Evolutionary conservation across 345 rosid species (phyloP).

Genomic region (Firmiana major): DNA sequence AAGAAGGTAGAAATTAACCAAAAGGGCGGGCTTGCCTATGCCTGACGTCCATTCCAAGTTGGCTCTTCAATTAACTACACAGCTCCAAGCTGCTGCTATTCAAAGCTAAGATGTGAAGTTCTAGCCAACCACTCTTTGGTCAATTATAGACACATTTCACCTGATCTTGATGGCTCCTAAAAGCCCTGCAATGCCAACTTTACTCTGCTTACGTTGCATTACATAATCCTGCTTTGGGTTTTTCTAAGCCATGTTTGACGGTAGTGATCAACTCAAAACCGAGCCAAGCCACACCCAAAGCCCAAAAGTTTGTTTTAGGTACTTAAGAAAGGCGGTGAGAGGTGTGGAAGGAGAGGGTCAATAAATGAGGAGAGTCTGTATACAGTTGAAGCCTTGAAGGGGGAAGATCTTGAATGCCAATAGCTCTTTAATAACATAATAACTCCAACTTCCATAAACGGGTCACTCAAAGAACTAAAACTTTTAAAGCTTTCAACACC

Average conservation of each 20-base stretch:
- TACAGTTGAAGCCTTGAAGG: constrained; percentile 36
- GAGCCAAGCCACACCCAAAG: constrained; percentile 19
- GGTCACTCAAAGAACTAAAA: constrained; percentile 30
- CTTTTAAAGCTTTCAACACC: constrained; percentile 15
- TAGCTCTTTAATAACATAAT: constrained; percentile 29
- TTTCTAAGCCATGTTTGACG: background rate
- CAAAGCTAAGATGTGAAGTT: constrained; percentile 12
- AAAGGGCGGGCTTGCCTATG: constrained; percentile 23
- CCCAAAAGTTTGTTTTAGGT: background rate
- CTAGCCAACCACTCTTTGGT: constrained; percentile 14
- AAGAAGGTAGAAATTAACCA: constrained; percentile 4
- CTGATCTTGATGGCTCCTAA: constrained; percentile 12
- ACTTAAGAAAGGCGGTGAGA: constrained; percentile 41
- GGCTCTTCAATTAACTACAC: constrained; percentile 33
- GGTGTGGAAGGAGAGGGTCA: constrained; percentile 19
- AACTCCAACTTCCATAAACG: constrained; percentile 49
- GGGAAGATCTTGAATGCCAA: constrained; percentile 36
- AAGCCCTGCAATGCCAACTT: background rate
- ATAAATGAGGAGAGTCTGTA: constrained; percentile 39
- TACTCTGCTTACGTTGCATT: constrained; percentile 11
- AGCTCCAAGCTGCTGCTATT: constrained; percentile 26
- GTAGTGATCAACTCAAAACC: background rate
- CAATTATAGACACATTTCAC: background rate
- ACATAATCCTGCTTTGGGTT: background rate
- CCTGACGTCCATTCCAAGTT: constrained; percentile 52